phyloP scores from a whole-genome alignment of 306 rosid genomes.

The Trifolium dubium region DNA sequence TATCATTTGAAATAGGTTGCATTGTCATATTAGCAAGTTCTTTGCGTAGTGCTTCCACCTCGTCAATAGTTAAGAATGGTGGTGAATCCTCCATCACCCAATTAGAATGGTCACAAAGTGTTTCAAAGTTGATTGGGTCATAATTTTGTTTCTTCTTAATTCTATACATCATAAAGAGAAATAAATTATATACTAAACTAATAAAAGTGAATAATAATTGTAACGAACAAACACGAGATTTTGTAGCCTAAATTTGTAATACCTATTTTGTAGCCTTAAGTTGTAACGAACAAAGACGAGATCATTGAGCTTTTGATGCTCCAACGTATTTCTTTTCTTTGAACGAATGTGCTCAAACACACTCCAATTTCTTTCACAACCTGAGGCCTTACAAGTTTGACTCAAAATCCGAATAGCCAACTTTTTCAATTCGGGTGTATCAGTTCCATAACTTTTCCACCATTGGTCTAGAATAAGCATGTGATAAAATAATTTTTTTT shows the following conservation, averaged over 20 bases:
- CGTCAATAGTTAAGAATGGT: background rate
- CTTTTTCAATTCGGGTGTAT: no score
- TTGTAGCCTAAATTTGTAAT: background rate
- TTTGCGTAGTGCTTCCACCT: background rate
- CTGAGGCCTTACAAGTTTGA: background rate
- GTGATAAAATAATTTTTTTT: no score
- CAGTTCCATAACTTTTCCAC: no score
- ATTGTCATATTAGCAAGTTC: background rate
- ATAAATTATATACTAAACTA: no score
- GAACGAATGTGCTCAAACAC: background rate
- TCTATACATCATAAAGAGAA: background rate
- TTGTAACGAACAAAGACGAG: no score
- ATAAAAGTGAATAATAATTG: no score
- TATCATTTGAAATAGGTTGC: background rate
- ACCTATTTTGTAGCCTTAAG: background rate
- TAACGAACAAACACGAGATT: no score
- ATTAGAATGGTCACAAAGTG: background rate
- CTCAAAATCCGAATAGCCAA: no score
- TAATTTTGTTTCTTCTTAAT: background rate
- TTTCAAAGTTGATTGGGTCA: background rate
- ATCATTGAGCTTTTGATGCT: no score
- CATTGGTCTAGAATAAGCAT: no score
- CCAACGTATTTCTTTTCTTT: no score
- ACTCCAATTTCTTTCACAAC: background rate
- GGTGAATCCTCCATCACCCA: conserved; percentile 6